Conservation (phyloP, 2,329 filamentous ascomycete species). For the Fusarium zealandicum region DNA sequence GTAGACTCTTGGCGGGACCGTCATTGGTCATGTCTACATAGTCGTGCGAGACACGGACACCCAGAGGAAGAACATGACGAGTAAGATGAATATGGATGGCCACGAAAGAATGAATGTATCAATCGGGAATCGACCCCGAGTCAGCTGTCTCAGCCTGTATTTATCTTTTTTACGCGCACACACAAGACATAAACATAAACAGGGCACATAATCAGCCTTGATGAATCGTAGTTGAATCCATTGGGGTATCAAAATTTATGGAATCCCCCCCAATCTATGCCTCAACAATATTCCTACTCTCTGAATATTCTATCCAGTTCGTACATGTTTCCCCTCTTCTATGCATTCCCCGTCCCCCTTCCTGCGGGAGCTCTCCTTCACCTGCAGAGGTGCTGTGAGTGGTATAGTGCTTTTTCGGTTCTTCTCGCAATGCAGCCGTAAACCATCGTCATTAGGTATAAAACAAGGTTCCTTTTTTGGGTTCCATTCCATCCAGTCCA, state of each 20-base stretch:
- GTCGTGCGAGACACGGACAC: not conserved
- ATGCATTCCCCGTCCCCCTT: slow-evolving; percentile 22
- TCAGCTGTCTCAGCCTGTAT: slow-evolving; percentile 13
- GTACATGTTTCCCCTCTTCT: slow-evolving; percentile 34
- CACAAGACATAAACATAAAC: not conserved
- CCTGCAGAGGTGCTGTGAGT: slow-evolving; percentile 13
- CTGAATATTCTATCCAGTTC: slow-evolving; percentile 35
- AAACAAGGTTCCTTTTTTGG: slow-evolving; percentile 40
- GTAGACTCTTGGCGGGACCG: not conserved
- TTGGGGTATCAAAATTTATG: slow-evolving; percentile 36
- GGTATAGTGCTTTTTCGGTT: slow-evolving; percentile 34
- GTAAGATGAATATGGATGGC: not conserved
- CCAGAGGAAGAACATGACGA: not conserved
- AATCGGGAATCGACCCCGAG: not conserved
- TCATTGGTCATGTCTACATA: not conserved
- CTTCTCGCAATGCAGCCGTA: slow-evolving; percentile 43
- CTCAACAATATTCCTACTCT: slow-evolving; percentile 8
- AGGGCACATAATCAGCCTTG: slow-evolving; percentile 4
- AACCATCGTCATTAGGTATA: slow-evolving; percentile 42
- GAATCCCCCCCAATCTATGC: slow-evolving; percentile 32
- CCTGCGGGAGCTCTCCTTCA: slow-evolving; percentile 8
- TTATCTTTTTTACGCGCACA: not conserved
- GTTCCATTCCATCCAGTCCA: slow-evolving; percentile 36
- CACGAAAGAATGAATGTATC: not conserved
- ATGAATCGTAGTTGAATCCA: slow-evolving; percentile 34